Conservation (phyloP, 768 basidiomycete genomes). For the Tylopilus balloui region DNA sequence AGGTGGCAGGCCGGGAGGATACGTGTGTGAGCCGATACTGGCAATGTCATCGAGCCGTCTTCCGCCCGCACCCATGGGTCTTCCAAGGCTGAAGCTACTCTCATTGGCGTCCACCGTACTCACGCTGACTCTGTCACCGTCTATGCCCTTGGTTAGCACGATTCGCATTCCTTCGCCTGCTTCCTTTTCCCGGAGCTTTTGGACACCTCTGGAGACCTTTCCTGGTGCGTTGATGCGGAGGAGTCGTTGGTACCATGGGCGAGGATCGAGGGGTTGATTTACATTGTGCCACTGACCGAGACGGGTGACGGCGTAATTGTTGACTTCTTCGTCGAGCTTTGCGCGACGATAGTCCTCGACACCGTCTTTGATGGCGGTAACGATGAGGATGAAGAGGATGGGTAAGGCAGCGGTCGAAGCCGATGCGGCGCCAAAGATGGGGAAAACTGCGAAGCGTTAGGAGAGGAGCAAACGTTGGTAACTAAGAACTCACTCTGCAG, state of each 20-base stretch:
- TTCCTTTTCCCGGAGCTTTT: constrained; percentile 79
- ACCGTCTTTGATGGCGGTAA: constrained; percentile 94
- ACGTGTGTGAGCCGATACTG: constrained; percentile 61
- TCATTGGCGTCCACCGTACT: constrained; percentile 42
- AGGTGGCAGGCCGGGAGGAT: constrained; percentile 46
- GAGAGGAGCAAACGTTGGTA: neutral
- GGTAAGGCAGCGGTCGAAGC: constrained; percentile 82
- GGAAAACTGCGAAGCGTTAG: constrained; percentile 56
- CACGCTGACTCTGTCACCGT: constrained; percentile 36
- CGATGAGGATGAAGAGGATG: constrained; percentile 76
- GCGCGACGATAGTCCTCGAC: constrained; percentile 95
- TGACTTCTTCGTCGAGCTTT: constrained; percentile 85
- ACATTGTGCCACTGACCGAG: constrained; percentile 87
- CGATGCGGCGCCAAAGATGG: constrained; percentile 85
- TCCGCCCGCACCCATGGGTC: constrained; percentile 40
- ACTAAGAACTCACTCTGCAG: constrained; percentile 55
- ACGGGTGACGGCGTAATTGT: constrained; percentile 89
- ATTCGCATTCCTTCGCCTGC: constrained; percentile 62
- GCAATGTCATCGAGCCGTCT: constrained; percentile 62
- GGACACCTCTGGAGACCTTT: constrained; percentile 78
- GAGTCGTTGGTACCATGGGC: constrained; percentile 71
- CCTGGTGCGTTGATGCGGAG: constrained; percentile 68
- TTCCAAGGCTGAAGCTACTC: constrained; percentile 40
- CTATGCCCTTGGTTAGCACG: constrained; percentile 47
- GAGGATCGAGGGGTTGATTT: constrained; percentile 76